phyloP scores from a whole-genome alignment of 2,329 filamentous ascomycete genomes.

The Dactylonectria macrodidyma region DNA sequence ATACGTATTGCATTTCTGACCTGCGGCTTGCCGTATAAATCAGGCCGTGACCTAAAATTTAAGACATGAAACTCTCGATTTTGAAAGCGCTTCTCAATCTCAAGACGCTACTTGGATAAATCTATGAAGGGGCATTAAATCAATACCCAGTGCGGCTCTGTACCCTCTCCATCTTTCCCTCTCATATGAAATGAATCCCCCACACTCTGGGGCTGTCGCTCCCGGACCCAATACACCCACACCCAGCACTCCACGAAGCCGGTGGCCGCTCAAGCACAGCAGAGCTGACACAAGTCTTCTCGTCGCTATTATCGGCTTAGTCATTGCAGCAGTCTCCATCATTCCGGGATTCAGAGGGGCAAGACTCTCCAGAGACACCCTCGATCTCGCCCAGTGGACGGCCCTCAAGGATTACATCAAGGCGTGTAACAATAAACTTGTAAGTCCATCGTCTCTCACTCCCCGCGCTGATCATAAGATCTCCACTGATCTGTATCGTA shows the following conservation, averaged over 20 bases:
- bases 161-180: too few relatives aligned
- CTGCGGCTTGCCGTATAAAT: too few relatives aligned
- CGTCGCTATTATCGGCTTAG: neutral
- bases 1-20: too few relatives aligned
- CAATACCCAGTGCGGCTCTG: too few relatives aligned
- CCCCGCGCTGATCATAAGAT: too few relatives aligned
- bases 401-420: neutral
- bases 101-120: too few relatives aligned
- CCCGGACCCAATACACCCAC: neutral
- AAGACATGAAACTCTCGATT: too few relatives aligned
- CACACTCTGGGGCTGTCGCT: too few relatives aligned
- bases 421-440: neutral
- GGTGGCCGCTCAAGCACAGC: neutral
- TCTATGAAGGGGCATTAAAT: too few relatives aligned
- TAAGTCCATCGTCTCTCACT: neutral
- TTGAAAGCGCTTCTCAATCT: too few relatives aligned
- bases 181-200: neutral
- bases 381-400: neutral
- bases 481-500: neutral
- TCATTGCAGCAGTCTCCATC: neutral
- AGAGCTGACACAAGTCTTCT: neutral
- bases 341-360: neutral
- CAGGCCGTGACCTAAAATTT: too few relatives aligned
- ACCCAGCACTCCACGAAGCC: neutral
- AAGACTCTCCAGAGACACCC: neutral